Conservation (phyloP, 208 protist species). For the Acanthamoeba lugdunensis region DNA sequence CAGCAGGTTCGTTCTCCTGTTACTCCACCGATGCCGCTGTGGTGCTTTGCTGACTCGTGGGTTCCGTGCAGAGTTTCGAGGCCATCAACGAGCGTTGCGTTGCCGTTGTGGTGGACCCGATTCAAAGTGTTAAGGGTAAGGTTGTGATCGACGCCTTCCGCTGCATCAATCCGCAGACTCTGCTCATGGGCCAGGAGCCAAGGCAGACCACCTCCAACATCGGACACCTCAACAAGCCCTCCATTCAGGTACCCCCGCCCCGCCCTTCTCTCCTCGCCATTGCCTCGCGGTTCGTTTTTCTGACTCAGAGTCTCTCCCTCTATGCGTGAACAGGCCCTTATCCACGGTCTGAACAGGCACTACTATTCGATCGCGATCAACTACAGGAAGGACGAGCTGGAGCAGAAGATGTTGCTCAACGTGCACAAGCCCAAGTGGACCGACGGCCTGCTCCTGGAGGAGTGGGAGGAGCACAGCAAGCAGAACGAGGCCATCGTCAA, state of each 20-base stretch:
- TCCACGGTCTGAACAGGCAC: constrained; percentile 97
- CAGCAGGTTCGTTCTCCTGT: constrained; percentile 88
- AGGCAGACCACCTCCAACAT: constrained; percentile 99
- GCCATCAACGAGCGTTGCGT: constrained; percentile 96
- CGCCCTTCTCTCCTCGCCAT: constrained; percentile 14
- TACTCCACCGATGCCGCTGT: background rate
- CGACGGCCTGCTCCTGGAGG: constrained; percentile 93
- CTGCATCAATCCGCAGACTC: constrained; percentile 93
- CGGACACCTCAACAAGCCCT: constrained; percentile 97
- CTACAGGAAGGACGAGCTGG: constrained; percentile 99
- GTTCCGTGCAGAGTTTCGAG: constrained; percentile 92
- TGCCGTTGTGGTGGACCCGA: constrained; percentile 99
- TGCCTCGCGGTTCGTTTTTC: background rate
- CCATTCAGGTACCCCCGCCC: constrained; percentile 88
- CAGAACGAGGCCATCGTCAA: constrained; percentile 88
- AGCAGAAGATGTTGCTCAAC: constrained; percentile 99
- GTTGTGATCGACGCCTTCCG: constrained; percentile 99
- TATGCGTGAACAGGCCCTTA: constrained; percentile 88
- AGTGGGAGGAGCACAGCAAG: constrained; percentile 89
- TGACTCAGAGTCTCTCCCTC: background rate
- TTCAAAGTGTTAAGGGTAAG: constrained; percentile 99
- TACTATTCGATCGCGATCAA: constrained; percentile 99
- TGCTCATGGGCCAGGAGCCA: constrained; percentile 94
- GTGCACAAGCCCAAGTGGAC: constrained; percentile 99
- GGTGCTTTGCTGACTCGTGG: constrained; percentile 68